Evolutionary conservation across 176 grass and related monocot species (phyloP).

Genomic region (Triticum timopheevii): DNA sequence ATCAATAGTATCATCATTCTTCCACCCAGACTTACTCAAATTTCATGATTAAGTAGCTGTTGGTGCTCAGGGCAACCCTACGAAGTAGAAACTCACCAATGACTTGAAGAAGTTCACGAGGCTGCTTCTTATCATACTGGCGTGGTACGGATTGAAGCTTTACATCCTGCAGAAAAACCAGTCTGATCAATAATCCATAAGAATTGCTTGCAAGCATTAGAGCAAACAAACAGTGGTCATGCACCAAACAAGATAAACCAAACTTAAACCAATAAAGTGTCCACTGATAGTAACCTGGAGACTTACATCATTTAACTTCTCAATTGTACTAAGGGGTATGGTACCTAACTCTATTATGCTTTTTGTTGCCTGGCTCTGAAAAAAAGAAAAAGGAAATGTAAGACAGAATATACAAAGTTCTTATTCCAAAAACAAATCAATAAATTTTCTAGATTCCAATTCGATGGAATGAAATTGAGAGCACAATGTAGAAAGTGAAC

Average conservation of each 20-base stretch:
- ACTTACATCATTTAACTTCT: conserved; percentile 94
- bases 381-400: conserved; percentile 3
- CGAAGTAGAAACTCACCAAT: conserved; percentile 53
- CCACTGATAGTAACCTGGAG: background rate
- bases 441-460: conserved; percentile 16
- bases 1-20: background rate
- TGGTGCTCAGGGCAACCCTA: conserved; percentile 8
- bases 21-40: background rate
- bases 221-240: conserved; percentile 5
- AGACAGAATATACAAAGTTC: background rate
- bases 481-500: background rate
- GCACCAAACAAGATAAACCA: background rate
- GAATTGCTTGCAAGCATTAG: conserved; percentile 22
- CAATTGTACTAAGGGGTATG: conserved; percentile 79
- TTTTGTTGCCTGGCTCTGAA: conserved; percentile 72
- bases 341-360: conserved; percentile 78
- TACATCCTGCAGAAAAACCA: conserved; percentile 57
- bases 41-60: conserved; percentile 6
- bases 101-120: conserved; percentile 83
- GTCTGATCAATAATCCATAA: conserved; percentile 30
- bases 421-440: background rate
- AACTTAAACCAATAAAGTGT: conserved; percentile 8
- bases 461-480: background rate
- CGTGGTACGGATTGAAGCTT: conserved; percentile 68
- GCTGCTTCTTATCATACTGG: conserved; percentile 56